phyloP scores from a whole-genome alignment of 116 monocot genomes.

The Dioscorea cayenensis region DNA sequence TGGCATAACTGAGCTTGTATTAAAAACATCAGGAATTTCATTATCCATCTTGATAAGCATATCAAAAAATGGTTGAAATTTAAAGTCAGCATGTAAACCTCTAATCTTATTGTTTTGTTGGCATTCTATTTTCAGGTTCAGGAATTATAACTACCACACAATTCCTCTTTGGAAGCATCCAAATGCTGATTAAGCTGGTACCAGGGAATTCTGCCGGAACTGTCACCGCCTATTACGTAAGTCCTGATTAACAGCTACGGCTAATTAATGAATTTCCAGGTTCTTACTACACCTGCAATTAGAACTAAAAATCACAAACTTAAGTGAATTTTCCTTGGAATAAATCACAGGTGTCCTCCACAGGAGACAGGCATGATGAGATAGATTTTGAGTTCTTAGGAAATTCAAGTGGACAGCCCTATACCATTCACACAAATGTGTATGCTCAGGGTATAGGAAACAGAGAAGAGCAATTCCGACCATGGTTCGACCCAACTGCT shows the following conservation, averaged over 20 bases:
- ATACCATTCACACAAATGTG: slow-evolving; percentile 71
- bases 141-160: slow-evolving; percentile 37
- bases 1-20: too few species aligned
- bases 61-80: too few species aligned
- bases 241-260: slow-evolving; percentile 2
- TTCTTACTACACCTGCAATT: background rate
- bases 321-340: background rate
- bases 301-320: background rate
- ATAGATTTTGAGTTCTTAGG: slow-evolving; percentile 86
- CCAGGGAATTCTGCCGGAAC: slow-evolving; percentile 58
- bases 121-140: slow-evolving; percentile 19
- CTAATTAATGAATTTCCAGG: background rate
- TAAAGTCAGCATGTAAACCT: too few species aligned
- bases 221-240: slow-evolving; percentile 67
- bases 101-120: too few species aligned
- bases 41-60: too few species aligned
- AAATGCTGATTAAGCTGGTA: slow-evolving; percentile 58
- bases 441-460: slow-evolving; percentile 45
- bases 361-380: slow-evolving; percentile 47
- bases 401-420: slow-evolving; percentile 52
- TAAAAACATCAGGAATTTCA: too few species aligned
- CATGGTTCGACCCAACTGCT: slow-evolving; percentile 66
- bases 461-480: slow-evolving; percentile 64
- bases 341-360: slow-evolving; percentile 28
- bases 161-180: slow-evolving; percentile 53